Conservation (phyloP, 2,329 filamentous ascomycete genomes). For the Raffaelea arxii region DNA sequence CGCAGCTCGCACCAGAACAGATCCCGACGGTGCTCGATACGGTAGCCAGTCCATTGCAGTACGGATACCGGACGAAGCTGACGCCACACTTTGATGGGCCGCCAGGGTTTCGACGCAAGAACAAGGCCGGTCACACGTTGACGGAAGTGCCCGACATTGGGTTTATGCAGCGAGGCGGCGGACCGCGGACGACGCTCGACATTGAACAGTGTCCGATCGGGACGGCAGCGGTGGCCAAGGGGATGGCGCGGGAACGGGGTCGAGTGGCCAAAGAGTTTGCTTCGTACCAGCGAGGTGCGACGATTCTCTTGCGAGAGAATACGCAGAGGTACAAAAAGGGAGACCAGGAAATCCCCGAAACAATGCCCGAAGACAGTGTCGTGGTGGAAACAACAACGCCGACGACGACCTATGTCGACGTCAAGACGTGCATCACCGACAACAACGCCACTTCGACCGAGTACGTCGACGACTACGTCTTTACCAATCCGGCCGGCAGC, state of each 20-base stretch:
- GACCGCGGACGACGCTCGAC: constrained; percentile 69
- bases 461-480: constrained; percentile 75
- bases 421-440: constrained; percentile 85
- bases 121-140: constrained; percentile 34
- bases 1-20: constrained; percentile 63
- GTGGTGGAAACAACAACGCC: constrained; percentile 47
- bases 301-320: constrained; percentile 78
- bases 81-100: constrained; percentile 92
- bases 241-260: constrained; percentile 69
- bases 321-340: constrained; percentile 56
- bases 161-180: constrained; percentile 66
- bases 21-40: constrained; percentile 74
- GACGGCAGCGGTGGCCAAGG: constrained; percentile 72
- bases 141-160: constrained; percentile 68
- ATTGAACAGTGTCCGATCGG: constrained; percentile 97
- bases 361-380: constrained; percentile 27
- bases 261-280: constrained; percentile 61
- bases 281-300: constrained; percentile 73
- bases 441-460: constrained; percentile 75
- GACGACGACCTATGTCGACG: constrained; percentile 54
- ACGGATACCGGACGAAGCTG: constrained; percentile 91
- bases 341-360: not conserved
- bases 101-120: constrained; percentile 38
- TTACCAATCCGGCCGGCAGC: constrained; percentile 82
- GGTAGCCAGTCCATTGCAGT: constrained; percentile 81